These are phyloP conservation scores for Exophiala oligosperma DNA, from an alignment of 2,329 filamentous ascomycete species.

Conservation along the genomic window DNA sequence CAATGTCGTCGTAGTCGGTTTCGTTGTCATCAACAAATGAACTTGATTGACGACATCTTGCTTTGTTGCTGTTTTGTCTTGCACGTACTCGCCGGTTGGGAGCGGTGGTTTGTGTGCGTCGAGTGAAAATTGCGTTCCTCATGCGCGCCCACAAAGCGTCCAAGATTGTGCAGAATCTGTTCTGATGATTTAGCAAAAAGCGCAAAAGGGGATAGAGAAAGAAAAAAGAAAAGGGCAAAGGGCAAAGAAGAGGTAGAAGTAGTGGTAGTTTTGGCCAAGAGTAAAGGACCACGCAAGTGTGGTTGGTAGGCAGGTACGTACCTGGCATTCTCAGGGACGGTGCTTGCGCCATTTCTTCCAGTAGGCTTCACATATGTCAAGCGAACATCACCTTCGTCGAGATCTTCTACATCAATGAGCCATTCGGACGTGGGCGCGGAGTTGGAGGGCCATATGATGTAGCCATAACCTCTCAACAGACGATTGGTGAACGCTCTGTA, in stretches of 20 bases:
- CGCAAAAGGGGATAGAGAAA: no score
- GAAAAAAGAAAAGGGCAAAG: no score
- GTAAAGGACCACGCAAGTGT: not conserved
- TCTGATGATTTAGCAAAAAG: not conserved
- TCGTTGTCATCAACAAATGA: not conserved
- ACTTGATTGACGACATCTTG: no score
- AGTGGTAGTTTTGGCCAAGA: no score
- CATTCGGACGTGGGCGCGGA: conserved; percentile 4
- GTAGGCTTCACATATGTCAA: conserved; percentile 14
- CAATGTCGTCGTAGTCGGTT: not conserved
- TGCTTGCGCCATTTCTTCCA: not conserved
- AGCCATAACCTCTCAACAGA: conserved; percentile 17
- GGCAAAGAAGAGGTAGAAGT: no score
- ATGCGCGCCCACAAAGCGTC: conserved; percentile 21
- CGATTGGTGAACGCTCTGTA: conserved; percentile 8
- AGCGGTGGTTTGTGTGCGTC: not conserved
- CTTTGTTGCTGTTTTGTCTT: not conserved
- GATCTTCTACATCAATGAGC: conserved; percentile 12
- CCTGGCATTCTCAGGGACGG: conserved; percentile 7
- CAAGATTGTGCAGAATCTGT: conserved; percentile 20
- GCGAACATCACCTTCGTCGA: conserved; percentile 16
- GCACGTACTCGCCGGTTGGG: not conserved
- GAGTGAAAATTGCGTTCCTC: conserved; percentile 22
- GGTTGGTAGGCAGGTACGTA: conserved; percentile 1
- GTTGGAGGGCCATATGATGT: conserved; percentile 17